These are phyloP conservation scores for Saturnispora zaruensis DNA, from an alignment of 805 yeast species.

Conservation along the genomic window DNA sequence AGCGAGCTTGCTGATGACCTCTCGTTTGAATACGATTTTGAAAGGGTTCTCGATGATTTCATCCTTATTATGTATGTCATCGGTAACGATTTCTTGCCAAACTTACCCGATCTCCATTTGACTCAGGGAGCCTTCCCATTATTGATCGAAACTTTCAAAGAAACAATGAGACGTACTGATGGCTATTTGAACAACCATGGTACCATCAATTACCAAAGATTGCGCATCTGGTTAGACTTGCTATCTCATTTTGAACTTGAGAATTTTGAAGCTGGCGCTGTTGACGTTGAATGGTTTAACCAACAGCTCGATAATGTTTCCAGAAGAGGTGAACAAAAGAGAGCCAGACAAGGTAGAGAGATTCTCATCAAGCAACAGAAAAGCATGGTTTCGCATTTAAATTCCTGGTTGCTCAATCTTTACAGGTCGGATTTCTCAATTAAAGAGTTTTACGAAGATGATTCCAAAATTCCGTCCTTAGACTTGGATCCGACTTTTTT, in stretches of 20 bases:
- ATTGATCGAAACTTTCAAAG: slow-evolving; percentile 79
- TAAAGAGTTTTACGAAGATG: slow-evolving; percentile 28
- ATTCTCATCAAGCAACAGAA: slow-evolving; percentile 64
- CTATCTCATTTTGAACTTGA: slow-evolving; percentile 75
- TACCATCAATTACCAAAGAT: slow-evolving; percentile 61
- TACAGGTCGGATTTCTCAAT: slow-evolving; percentile 28
- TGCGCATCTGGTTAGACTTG: slow-evolving; percentile 67
- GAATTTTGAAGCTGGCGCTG: slow-evolving; percentile 74
- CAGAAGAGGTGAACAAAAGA: slow-evolving; percentile 58
- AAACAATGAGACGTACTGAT: slow-evolving; percentile 60
- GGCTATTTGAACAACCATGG: slow-evolving; percentile 85
- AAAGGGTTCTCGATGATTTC: slow-evolving; percentile 84
- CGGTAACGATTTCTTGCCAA: slow-evolving; percentile 97
- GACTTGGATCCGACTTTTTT: slow-evolving; percentile 41
- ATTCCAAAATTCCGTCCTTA: slow-evolving; percentile 36
- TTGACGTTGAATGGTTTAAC: slow-evolving; percentile 89
- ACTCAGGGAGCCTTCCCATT: slow-evolving; percentile 97
- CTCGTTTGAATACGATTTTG: slow-evolving; percentile 71
- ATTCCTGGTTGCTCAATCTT: slow-evolving; percentile 38
- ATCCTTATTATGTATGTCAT: slow-evolving; percentile 87
- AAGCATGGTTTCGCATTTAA: slow-evolving; percentile 52
- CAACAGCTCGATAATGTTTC: slow-evolving; percentile 74
- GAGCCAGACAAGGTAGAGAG: slow-evolving; percentile 57
- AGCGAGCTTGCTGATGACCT: slow-evolving; percentile 55
- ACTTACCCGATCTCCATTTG: slow-evolving; percentile 85